Evolutionary conservation across 345 rosid genomes (phyloP), one percentile per base, ranked within the genome.

Genomic region (Lumnitzera littorea): DNA sequence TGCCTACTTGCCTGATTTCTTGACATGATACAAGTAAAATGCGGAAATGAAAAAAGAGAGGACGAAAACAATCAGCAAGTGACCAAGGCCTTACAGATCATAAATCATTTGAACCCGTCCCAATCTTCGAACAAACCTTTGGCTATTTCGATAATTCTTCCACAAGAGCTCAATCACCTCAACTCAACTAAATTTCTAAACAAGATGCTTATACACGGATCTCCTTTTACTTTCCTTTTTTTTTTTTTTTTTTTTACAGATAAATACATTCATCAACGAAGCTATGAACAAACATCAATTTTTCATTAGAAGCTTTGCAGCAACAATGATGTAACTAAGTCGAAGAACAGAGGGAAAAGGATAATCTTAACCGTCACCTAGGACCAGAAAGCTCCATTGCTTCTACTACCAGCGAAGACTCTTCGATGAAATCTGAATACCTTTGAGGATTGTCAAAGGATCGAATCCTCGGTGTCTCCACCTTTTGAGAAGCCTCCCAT

Each of bases 361-460:
- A 2, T 24, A 20, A 13, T 12, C 8, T 48, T 27, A 25, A 8
- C 50, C 50, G 55, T 86, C 78, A 91, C 70, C 98, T 70, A 43
- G 98, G 98, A 8, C 98, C 98, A 0, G 98, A 91, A 60, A 91
- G 98, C 78, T 91, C 98, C 87, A 91, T 89, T 51, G 96, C 98
- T 78, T 91, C 98, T 2, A 89, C 66, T 41, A 89, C 91, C 31
- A 91, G 92, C 36, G 96, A 91, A 12, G 95, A 87, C 65, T 91
- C 98, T 62, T 91, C 95, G 46, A 91, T 87, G 54, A 68, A 87
- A 70, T 91, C 95, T 0, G 92, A 83, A 70, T 91, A 91, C 68
- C 80, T 74, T 29, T 62, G 67, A 47, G 73, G 79, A 48, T 66
- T 70, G 46, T 78, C 91, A 15, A 62, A 74, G 1, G 81, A 63